phyloP scores from a whole-genome alignment of 352 stramenopile species.

The Pythium guiyangense region DNA sequence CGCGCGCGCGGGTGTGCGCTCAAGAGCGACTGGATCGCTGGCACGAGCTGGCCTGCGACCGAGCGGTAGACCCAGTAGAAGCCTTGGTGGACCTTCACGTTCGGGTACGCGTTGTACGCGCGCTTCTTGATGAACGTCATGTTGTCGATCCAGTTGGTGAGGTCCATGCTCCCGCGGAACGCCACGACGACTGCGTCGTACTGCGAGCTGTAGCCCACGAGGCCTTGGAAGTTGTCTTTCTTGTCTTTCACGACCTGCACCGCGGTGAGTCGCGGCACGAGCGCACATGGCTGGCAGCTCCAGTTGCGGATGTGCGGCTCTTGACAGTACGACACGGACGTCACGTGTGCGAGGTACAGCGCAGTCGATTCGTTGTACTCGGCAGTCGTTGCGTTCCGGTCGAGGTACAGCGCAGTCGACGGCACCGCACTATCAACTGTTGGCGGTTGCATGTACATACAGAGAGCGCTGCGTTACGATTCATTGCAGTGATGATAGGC shows the following conservation, averaged over 20 bases:
- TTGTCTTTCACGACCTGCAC: constrained; percentile 60
- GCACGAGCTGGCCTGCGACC: constrained; percentile 45
- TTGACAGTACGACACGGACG: constrained; percentile 74
- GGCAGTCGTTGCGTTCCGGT: neutral
- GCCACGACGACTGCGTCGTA: constrained; percentile 60
- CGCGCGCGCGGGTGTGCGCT: constrained; percentile 33
- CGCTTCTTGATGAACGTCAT: constrained; percentile 77
- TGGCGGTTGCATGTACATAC: too few relatives aligned
- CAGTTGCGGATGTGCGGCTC: constrained; percentile 60
- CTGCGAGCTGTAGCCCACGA: constrained; percentile 61
- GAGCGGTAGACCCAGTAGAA: constrained; percentile 82
- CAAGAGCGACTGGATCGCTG: constrained; percentile 25
- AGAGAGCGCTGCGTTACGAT: too few relatives aligned
- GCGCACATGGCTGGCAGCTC: constrained; percentile 64
- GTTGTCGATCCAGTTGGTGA: constrained; percentile 84
- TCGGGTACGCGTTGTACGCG: constrained; percentile 53
- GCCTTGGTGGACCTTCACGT: constrained; percentile 62
- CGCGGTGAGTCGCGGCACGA: constrained; percentile 44
- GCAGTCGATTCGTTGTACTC: constrained; percentile 66
- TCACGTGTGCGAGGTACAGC: constrained; percentile 72
- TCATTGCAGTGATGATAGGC: too few relatives aligned
- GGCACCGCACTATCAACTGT: too few relatives aligned
- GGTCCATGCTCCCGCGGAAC: constrained; percentile 80
- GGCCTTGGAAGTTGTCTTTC: constrained; percentile 73
- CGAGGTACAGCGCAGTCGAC: neutral